A percentile compares a stretch with the other conserved stretches of the same genome.
Conservation (phyloP, 257 asterid genomes). For the Przewalskia tangutica region DNA sequence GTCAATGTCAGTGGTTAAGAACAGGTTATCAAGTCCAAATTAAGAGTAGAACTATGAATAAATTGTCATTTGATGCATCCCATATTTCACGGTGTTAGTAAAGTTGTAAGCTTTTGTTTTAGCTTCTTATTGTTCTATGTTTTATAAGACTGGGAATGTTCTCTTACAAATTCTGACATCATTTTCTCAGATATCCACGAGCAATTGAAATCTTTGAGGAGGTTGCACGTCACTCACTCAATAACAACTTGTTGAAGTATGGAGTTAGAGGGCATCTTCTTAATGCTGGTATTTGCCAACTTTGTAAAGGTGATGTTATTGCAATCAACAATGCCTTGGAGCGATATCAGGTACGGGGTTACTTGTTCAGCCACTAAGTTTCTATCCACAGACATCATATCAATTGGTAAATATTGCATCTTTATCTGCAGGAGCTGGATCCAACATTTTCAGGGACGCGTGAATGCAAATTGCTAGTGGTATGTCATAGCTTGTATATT, state of each 20-base stretch:
- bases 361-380: neutral
- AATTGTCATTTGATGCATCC: neutral
- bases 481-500: slow-evolving; percentile 21
- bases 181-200: slow-evolving; percentile 61
- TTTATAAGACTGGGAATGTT: neutral
- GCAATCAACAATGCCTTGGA: slow-evolving; percentile 86
- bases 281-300: slow-evolving; percentile 97
- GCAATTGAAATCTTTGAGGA: slow-evolving; percentile 87
- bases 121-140: neutral
- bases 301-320: slow-evolving; percentile 86
- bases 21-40: neutral
- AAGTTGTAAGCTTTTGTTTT: neutral
- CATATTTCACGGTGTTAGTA: neutral
- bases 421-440: slow-evolving; percentile 67
- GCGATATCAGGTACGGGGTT: slow-evolving; percentile 58
- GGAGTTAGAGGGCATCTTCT: slow-evolving; percentile 98
- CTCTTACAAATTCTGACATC: neutral
- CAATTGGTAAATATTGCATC: neutral
- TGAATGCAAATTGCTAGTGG: slow-evolving; percentile 70
- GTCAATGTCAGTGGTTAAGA: neutral
- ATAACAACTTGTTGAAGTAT: slow-evolving; percentile 79
- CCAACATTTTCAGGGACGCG: slow-evolving; percentile 96
- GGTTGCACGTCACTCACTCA: slow-evolving; percentile 77
- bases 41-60: neutral
- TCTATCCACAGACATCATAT: neutral